phyloP scores from a whole-genome alignment of 331 rosid genomes.

The Quercus tomentella region DNA sequence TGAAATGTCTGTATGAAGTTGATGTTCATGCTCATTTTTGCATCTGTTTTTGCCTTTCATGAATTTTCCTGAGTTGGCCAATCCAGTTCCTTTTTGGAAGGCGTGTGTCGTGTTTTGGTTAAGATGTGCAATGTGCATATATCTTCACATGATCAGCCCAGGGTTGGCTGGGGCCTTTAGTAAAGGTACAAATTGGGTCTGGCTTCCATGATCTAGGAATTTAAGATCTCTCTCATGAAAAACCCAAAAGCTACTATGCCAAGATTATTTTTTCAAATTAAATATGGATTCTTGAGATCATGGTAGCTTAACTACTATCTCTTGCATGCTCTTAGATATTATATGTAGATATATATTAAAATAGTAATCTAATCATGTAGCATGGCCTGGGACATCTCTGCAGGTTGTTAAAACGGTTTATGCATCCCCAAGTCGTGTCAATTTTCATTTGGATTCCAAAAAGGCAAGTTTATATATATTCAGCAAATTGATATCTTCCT shows the following conservation, averaged over 20 bases:
- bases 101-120: not conserved
- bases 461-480: not conserved
- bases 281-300: not conserved
- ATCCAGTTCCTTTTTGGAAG: not conserved
- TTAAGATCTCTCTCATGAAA: conserved; percentile 7
- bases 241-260: conserved; percentile 10
- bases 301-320: conserved; percentile 9
- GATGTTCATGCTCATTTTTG: not conserved
- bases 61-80: not conserved
- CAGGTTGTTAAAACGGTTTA: conserved; percentile 97
- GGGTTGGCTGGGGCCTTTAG: conserved; percentile 2
- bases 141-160: not conserved
- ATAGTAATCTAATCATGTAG: conserved; percentile 13
- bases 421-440: conserved; percentile 94
- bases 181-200: not conserved
- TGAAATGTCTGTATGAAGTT: not conserved
- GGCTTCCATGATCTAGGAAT: conserved; percentile 8
- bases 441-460: not conserved
- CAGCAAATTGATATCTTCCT: not conserved
- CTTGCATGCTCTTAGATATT: conserved; percentile 5
- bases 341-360: not conserved
- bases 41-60: not conserved
- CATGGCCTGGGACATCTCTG: conserved; percentile 18
- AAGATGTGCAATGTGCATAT: conserved; percentile 1
- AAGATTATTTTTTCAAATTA: not conserved